Percentiles rank a stretch among this genome's conserved stretches.
These are phyloP conservation scores for Clavulina sp. DNA, from an alignment of 768 basidiomycete genomes.

Conservation along the genomic window DNA sequence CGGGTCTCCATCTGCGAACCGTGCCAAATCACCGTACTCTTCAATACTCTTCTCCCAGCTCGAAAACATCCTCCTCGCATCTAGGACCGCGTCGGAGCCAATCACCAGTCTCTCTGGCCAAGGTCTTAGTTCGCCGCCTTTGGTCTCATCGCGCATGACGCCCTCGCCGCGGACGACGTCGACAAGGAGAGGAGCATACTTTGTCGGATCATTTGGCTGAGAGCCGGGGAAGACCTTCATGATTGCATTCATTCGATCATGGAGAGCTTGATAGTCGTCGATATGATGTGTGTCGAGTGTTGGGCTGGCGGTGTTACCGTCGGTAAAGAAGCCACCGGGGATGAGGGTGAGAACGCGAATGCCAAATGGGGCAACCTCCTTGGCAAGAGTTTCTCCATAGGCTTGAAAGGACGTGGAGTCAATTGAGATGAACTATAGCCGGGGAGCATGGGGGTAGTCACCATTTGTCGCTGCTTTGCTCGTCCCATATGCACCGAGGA, in stretches of 20 bases:
- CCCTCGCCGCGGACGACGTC: background rate
- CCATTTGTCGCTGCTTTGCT: background rate
- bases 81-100: background rate
- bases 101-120: background rate
- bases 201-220: background rate
- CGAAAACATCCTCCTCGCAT: background rate
- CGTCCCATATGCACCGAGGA: background rate
- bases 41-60: background rate
- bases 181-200: background rate
- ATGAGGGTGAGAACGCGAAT: constrained; percentile 1
- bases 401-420: background rate
- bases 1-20: no score
- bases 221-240: background rate
- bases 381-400: background rate
- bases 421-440: background rate
- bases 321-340: background rate
- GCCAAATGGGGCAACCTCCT: background rate
- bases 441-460: background rate
- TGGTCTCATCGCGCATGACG: background rate
- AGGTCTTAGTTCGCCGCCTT: background rate
- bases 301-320: background rate
- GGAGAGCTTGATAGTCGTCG: background rate
- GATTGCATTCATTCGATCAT: background rate
- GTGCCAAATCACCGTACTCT: background rate
- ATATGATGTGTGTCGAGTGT: background rate